A percentile compares a stretch with the other conserved stretches of the same genome.
Conservation (phyloP, 1,139 yeast species). For the Yarrowia galli region DNA sequence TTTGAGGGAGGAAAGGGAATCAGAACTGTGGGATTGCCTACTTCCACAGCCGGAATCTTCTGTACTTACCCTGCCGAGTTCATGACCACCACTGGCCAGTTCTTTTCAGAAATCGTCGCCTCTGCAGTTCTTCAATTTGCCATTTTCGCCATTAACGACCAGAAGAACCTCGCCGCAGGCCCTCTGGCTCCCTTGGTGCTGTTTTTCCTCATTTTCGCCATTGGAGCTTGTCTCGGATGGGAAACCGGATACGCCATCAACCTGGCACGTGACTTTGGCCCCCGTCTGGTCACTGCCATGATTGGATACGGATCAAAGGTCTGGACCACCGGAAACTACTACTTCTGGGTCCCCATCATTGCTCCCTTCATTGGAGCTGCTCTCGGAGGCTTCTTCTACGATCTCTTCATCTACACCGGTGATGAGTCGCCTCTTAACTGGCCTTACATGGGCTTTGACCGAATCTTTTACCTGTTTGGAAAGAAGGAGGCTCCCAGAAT, state of each 20-base stretch:
- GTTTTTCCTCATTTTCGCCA: conserved; percentile 54
- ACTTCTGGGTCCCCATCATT: conserved; percentile 61
- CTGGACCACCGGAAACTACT: conserved; percentile 54
- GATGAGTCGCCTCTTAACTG: conserved; percentile 58
- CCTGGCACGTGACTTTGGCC: conserved; percentile 62
- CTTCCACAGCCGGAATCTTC: conserved; percentile 55
- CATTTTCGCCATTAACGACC: conserved; percentile 59
- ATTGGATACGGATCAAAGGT: conserved; percentile 57
- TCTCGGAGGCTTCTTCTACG: conserved; percentile 58
- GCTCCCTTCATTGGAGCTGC: conserved; percentile 57
- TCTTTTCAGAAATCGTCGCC: conserved; percentile 56
- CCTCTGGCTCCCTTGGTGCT: conserved; percentile 57
- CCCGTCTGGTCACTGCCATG: conserved; percentile 57
- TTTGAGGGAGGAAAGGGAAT: conserved; percentile 47
- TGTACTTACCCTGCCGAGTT: conserved; percentile 57
- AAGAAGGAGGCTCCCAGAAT: conserved; percentile 32
- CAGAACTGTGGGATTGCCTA: conserved; percentile 47
- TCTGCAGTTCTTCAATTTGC: conserved; percentile 56
- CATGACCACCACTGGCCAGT: conserved; percentile 56
- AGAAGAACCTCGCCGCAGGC: conserved; percentile 57
- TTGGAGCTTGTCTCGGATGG: conserved; percentile 58
- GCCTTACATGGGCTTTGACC: conserved; percentile 48
- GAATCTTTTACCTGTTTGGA: conserved; percentile 15
- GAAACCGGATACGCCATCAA: conserved; percentile 62
- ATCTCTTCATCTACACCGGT: conserved; percentile 58